Evolutionary conservation across 2,329 filamentous ascomycete genomes (phyloP).

Genomic region (Hymenotorrendiella dingleyae): DNA sequence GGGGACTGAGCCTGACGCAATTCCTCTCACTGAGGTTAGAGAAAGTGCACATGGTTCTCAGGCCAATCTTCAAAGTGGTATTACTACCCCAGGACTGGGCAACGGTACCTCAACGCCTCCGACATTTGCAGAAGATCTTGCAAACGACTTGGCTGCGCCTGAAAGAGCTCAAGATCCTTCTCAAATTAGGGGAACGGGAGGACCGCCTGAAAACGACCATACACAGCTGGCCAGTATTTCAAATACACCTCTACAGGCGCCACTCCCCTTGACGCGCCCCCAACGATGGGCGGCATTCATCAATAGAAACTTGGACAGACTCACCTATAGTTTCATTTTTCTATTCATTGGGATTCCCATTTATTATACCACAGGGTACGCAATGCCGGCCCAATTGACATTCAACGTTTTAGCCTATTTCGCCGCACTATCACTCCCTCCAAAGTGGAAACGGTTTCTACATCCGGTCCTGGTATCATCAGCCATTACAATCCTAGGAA

Average conservation of each 20-base stretch:
- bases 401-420: conserved; percentile 49
- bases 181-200: conserved; percentile 25
- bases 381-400: conserved; percentile 38
- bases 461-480: conserved; percentile 55
- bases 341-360: conserved; percentile 47
- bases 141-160: conserved; percentile 19
- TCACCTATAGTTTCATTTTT: conserved; percentile 41
- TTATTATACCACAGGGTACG: conserved; percentile 48
- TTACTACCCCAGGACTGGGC: conserved; percentile 5
- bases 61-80: conserved; percentile 10
- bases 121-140: conserved; percentile 3
- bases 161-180: conserved; percentile 26
- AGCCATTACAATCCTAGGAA: conserved; percentile 43
- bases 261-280: conserved; percentile 39
- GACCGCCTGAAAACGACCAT: conserved; percentile 20
- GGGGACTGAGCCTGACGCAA: conserved; percentile 38
- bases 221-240: conserved; percentile 1
- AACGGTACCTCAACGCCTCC: conserved; percentile 4
- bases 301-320: conserved; percentile 39
- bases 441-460: conserved; percentile 44
- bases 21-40: conserved; percentile 37
- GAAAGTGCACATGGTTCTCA: conserved; percentile 14
- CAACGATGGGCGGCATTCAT: conserved; percentile 45
- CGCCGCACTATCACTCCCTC: conserved; percentile 42
- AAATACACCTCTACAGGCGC: conserved; percentile 33